Base-by-base conservation (phyloP, 2,329 filamentous ascomycete species). In the Aspergillus fumigatiaffinis region DNA sequence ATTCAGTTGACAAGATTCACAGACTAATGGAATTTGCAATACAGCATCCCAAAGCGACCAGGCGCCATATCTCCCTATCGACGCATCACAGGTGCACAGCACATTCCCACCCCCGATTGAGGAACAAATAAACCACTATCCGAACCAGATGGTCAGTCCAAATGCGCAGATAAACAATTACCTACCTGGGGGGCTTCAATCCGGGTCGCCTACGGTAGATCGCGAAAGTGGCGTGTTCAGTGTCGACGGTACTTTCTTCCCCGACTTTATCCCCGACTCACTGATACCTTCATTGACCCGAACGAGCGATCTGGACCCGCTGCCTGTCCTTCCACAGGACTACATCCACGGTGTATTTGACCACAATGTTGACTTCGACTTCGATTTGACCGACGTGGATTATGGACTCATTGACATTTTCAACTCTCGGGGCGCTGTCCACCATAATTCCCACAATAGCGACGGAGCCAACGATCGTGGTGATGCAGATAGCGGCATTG, bases 211-310 rank as follows among this genome's bases (percentile, higher is more conserved):
- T 1, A 63, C 58, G 8, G 32, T 63, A 2, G 68, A 70, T 20
- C 66, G 65, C 17, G 68, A 69, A 47, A 69, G 68, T 52, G 65
- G 65, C 1, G 60, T 70, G 14, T 69, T 69, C 54, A 69, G 67
- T 25, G 56, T 69, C 25, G 66, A 70, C 41, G 66, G 66, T 38
- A 68, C 66, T 1, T 70, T 70, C 41, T 70, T 70, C 28, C 68
- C 66, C 2, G 64, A 64, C 51, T 70, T 70, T 38, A 68, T 69
- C n/a, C 66, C 66, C 7, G 66, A 69, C 56, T 63, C 66, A 0
- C 51, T 69, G 7, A 64, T 69, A 8, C 62, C 66, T 8, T 66
- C 66, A 3, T 51, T 68, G 3, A 59, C 59, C 14, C 66, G 67
- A 35, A 63, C 63, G 10, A 63, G 59, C 23, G 67, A 69, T 32